Evolutionary conservation across 2,329 filamentous ascomycete genomes (phyloP).

Genomic region (Nannizzia gypsea): DNA sequence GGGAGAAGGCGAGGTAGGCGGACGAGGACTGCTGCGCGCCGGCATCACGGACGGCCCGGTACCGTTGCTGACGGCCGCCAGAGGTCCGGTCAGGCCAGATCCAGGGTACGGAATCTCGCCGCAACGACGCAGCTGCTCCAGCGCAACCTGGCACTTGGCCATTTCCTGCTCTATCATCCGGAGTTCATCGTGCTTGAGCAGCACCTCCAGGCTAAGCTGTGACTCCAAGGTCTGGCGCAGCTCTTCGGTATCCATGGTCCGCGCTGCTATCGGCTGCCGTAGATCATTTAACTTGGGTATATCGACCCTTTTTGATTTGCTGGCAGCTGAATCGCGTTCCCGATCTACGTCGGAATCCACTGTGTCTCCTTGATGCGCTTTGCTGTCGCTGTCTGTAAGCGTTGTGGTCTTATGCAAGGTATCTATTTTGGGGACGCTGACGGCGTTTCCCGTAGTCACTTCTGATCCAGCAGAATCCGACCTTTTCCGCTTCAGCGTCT

Average conservation of each 20-base stretch:
- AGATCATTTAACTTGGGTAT: neutral
- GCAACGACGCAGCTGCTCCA: slow-evolving; percentile 88
- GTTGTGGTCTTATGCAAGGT: neutral
- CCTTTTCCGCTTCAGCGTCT: slow-evolving; percentile 49
- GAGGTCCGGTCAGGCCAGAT: slow-evolving; percentile 46
- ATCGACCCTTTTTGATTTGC: neutral
- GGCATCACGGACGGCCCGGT: slow-evolving; percentile 58
- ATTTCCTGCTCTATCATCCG: slow-evolving; percentile 92
- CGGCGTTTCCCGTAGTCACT: neutral
- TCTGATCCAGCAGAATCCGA: slow-evolving; percentile 37
- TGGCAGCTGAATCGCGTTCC: neutral
- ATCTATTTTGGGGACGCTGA: neutral
- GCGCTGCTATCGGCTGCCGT: neutral
- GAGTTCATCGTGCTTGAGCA: slow-evolving; percentile 88
- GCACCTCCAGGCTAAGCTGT: slow-evolving; percentile 80
- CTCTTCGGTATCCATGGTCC: slow-evolving; percentile 29
- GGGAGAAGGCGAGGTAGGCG: slow-evolving; percentile 68
- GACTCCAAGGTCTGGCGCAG: slow-evolving; percentile 66
- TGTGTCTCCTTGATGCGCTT: neutral
- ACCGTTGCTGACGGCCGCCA: slow-evolving; percentile 59
- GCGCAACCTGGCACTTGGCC: slow-evolving; percentile 82
- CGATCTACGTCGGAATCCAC: neutral
- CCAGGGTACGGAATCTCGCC: slow-evolving; percentile 83
- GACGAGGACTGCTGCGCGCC: slow-evolving; percentile 48
- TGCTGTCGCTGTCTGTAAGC: neutral